Percentiles rank a stretch among this genome's conserved stretches.
These are phyloP conservation scores for Guadua angustifolia DNA, from an alignment of 176 grass and related monocot species.

Conservation along the genomic window DNA sequence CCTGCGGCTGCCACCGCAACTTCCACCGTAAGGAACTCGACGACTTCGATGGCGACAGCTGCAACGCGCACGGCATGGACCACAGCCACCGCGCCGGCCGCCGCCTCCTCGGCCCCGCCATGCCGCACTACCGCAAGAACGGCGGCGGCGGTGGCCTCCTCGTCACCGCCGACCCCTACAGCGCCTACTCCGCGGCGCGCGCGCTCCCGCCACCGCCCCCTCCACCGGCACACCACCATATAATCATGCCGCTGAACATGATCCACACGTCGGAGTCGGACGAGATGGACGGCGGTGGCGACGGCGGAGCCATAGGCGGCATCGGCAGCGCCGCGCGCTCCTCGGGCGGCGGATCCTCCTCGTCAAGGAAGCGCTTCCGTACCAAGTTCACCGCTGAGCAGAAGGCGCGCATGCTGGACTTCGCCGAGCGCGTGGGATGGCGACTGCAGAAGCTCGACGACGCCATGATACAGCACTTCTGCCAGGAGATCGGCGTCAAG, in stretches of 20 bases:
- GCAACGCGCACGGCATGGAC: background rate
- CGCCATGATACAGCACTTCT: slow-evolving; percentile 77
- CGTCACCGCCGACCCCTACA: slow-evolving; percentile 47
- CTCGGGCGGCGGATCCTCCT: slow-evolving; percentile 22
- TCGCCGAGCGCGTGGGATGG: slow-evolving; percentile 86
- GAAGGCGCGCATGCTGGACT: slow-evolving; percentile 89
- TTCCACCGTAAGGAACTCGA: slow-evolving; percentile 85
- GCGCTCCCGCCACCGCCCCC: slow-evolving; percentile 19
- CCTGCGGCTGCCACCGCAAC: slow-evolving; percentile 92
- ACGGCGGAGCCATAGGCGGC: slow-evolving; percentile 17
- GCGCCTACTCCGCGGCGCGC: slow-evolving; percentile 43
- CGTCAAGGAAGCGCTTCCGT: slow-evolving; percentile 73
- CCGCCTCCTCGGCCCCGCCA: slow-evolving; percentile 42
- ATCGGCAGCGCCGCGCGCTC: background rate
- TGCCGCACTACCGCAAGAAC: slow-evolving; percentile 34
- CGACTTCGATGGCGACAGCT: slow-evolving; percentile 14
- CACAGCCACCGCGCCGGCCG: slow-evolving; percentile 32
- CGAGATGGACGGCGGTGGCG: slow-evolving; percentile 60
- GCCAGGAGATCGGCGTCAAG: slow-evolving; percentile 86
- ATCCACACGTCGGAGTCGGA: slow-evolving; percentile 87
- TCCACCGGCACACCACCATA: slow-evolving; percentile 39
- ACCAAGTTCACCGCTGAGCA: slow-evolving; percentile 89
- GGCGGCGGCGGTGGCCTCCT: slow-evolving; percentile 39
- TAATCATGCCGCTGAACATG: slow-evolving; percentile 80
- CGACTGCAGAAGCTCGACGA: slow-evolving; percentile 80